A percentile compares a stretch with the other conserved stretches of the same genome.
Evolutionary conservation across 164 flowering plant species (phyloP).

Genomic region (Magnolia changhungtana): DNA sequence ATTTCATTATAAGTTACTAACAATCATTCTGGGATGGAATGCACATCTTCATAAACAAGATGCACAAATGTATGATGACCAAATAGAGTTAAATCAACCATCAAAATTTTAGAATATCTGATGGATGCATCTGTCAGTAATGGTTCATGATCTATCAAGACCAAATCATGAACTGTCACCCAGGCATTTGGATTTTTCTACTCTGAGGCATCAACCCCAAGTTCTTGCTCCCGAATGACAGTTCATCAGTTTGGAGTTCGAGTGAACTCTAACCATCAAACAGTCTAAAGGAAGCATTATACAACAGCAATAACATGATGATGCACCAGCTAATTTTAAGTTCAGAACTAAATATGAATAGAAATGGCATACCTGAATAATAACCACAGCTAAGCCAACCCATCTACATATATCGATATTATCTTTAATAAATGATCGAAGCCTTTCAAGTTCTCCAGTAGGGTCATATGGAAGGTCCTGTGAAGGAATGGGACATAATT

Average conservation of each 20-base stretch:
- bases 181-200: not conserved
- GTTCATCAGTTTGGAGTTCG: not conserved
- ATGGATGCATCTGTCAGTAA: no score
- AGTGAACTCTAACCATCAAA: not conserved
- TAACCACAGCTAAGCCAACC: constrained; percentile 61
- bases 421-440: constrained; percentile 48
- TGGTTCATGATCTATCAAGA: no score
- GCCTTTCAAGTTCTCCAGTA: constrained; percentile 67
- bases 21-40: no score
- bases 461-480: constrained; percentile 84
- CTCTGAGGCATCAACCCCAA: not conserved
- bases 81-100: no score
- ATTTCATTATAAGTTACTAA: no score
- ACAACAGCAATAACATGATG: not conserved
- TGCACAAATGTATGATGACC: no score
- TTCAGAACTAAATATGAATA: not conserved
- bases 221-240: not conserved
- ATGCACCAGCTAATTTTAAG: not conserved
- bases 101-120: no score
- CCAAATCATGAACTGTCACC: no score
- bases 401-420: constrained; percentile 60
- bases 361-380: constrained; percentile 51
- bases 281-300: not conserved
- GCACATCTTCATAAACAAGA: no score
- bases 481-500: not conserved